A percentile compares a stretch with the other conserved stretches of the same genome.
Evolutionary conservation across 805 yeast species (phyloP).

Genomic region (Priceomyces carsonii): DNA sequence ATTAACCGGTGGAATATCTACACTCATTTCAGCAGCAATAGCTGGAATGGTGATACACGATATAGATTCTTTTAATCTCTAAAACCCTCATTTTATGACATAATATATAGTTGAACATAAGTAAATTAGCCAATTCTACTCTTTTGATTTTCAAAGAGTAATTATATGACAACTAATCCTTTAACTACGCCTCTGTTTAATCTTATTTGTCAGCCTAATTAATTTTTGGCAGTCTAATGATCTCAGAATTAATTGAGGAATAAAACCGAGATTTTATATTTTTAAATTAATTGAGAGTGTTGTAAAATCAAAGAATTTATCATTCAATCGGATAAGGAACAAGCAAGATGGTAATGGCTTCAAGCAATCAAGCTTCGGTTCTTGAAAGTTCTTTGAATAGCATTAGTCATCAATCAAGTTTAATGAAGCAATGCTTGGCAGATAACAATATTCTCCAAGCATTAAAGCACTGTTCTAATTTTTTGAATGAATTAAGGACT

Average conservation of each 20-base stretch:
- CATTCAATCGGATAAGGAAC: neutral
- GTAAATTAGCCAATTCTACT: too few relatives aligned
- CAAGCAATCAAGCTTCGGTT: conserved; percentile 15
- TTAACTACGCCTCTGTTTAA: too few relatives aligned
- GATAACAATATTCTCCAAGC: conserved; percentile 77
- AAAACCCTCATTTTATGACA: too few relatives aligned
- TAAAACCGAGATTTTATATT: neutral
- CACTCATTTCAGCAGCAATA: conserved; percentile 56
- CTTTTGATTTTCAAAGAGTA: too few relatives aligned
- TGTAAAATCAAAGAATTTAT: neutral
- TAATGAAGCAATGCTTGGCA: conserved; percentile 77
- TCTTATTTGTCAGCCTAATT: too few relatives aligned
- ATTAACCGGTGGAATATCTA: conserved; percentile 53
- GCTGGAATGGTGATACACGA: conserved; percentile 66
- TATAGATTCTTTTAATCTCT: conserved; percentile 21
- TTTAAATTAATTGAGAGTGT: neutral
- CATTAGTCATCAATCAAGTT: conserved; percentile 68
- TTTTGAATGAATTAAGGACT: conserved; percentile 80
- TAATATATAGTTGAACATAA: too few relatives aligned
- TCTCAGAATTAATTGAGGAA: too few relatives aligned
- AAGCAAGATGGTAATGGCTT: conserved; percentile 11
- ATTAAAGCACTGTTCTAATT: conserved; percentile 78
- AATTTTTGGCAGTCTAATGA: too few relatives aligned
- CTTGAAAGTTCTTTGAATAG: conserved; percentile 29
- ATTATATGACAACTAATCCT: too few relatives aligned